phyloP scores from a whole-genome alignment of 2,329 filamentous ascomycete genomes.

The Hirsutella rhossiliensis region DNA sequence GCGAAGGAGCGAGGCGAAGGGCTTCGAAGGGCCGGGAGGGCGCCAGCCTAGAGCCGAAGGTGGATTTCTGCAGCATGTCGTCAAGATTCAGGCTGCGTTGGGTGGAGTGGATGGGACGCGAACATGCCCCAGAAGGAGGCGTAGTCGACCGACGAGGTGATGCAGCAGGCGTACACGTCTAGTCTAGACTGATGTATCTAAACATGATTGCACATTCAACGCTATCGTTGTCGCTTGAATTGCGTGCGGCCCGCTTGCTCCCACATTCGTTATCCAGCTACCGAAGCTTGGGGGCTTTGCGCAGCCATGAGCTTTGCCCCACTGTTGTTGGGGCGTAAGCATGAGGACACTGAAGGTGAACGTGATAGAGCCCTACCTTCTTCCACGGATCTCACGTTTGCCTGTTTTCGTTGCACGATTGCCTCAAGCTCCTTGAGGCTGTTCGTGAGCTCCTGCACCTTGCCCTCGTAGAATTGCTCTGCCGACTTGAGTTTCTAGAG shows the following conservation, averaged over 20 bases:
- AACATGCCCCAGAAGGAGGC: not conserved
- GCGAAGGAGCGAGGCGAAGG: constrained; percentile 15
- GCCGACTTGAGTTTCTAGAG: constrained; percentile 40
- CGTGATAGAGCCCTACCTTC: constrained; percentile 46
- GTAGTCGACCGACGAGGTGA: too few species aligned
- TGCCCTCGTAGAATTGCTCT: constrained; percentile 42
- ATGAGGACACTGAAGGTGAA: not conserved
- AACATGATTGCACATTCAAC: too few species aligned
- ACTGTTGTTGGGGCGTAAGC: constrained; percentile 15
- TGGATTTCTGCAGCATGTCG: constrained; percentile 18
- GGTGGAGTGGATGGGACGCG: constrained; percentile 3
- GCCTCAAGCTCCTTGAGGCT: constrained; percentile 45
- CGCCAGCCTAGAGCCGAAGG: constrained; percentile 10
- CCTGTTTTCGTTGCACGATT: constrained; percentile 59
- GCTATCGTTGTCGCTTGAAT: too few species aligned
- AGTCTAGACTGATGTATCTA: too few species aligned
- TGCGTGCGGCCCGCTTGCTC: too few species aligned
- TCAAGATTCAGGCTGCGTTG: constrained; percentile 18
- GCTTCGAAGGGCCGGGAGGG: constrained; percentile 17
- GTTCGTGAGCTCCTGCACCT: constrained; percentile 37
- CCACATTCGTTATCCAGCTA: not conserved
- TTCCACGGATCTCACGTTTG: constrained; percentile 76
- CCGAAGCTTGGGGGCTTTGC: constrained; percentile 14
- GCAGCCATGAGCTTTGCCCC: constrained; percentile 31
- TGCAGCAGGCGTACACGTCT: too few species aligned